Evolutionary conservation across 352 stramenopile genomes (phyloP), one percentile per base, ranked within the genome.

Genomic region (Globisporangium sylvaticum): DNA sequence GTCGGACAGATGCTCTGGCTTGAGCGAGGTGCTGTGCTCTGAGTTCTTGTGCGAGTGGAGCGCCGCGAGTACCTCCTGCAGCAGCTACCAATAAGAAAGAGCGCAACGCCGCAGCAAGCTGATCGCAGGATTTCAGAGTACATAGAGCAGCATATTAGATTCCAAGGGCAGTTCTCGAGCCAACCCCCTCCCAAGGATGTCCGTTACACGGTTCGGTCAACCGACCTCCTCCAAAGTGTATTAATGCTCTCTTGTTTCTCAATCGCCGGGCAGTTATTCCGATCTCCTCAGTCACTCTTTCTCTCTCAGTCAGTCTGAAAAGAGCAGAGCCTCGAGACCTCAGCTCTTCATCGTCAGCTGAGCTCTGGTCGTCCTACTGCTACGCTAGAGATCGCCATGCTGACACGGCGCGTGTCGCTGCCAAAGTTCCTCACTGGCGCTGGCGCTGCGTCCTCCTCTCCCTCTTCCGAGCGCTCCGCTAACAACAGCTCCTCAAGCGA

Each of bases 381-480:
- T 3, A 34, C 39, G 10, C 24, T 1, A 4, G 20, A 37, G 10
- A 6, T 31, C 31, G 44, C n/a, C 15, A 69, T 52, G 68, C 32
- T 66, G 32, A 22, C 64, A 37, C 62, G 66, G 20, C 69, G 69
- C 18, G 48, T 70, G 37, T 71, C 68, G 56, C 54, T 75, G 37
- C 31, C 68, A 12, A 77, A 74, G 50, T 32, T 76, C 42, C 60
- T 76, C 32, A 57, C 58, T 7, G 44, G 63, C 24, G 31, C 14
- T 22, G 18, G 27, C 57, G 22, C 31, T 1, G 10, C 22, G 3
- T 20, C 37, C 14, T 44, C 57, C 3, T 24, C 12, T 12, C 15
- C 14, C 0, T 9, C 48, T 7, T 15, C 48, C 7, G 37, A 48
- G 8, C 3, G 7, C 18, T 25, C 25, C 4, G 25, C n/a, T 8